Evolutionary conservation across 2,329 filamentous ascomycete species (phyloP).

Genomic region (Xylaria sp.): DNA sequence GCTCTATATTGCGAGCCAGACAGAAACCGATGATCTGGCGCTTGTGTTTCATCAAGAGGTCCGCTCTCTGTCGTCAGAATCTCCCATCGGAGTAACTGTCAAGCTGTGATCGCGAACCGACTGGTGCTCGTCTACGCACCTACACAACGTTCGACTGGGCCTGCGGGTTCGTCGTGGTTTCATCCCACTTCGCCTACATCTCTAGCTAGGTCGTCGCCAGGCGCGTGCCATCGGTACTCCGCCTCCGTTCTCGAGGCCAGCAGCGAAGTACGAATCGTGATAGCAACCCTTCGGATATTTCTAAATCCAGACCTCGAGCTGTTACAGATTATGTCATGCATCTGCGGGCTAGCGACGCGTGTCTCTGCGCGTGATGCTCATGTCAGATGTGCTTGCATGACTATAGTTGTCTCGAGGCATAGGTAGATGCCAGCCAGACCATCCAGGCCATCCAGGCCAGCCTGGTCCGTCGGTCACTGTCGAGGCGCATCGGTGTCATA

Average conservation of each 20-base stretch:
- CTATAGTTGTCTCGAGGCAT: constrained; percentile 9
- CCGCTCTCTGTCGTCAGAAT: background rate
- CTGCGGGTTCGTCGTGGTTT: constrained; percentile 7
- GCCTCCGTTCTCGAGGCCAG: background rate
- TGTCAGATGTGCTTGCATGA: constrained; percentile 20
- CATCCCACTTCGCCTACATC: constrained; percentile 11
- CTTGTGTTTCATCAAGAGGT: constrained; percentile 14
- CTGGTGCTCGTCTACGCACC: background rate
- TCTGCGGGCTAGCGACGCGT: constrained; percentile 16
- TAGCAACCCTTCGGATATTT: constrained; percentile 10
- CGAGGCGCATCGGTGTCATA: constrained; percentile 5
- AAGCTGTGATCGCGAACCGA: background rate
- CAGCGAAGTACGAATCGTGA: constrained; percentile 3
- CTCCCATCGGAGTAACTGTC: constrained; percentile 11
- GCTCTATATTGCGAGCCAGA: constrained; percentile 8
- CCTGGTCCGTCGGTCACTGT: background rate
- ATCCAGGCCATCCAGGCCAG: background rate
- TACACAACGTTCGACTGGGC: background rate
- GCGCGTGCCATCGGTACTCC: constrained; percentile 8
- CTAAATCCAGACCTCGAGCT: constrained; percentile 10
- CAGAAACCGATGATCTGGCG: constrained; percentile 22
- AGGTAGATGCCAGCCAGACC: background rate
- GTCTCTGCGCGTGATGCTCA: constrained; percentile 17
- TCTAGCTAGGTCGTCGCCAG: constrained; percentile 8
- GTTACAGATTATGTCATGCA: constrained; percentile 22